These are phyloP conservation scores for Lophiotrema nucula DNA, from an alignment of 495 filamentous ascomycete species.

Conservation along the genomic window DNA sequence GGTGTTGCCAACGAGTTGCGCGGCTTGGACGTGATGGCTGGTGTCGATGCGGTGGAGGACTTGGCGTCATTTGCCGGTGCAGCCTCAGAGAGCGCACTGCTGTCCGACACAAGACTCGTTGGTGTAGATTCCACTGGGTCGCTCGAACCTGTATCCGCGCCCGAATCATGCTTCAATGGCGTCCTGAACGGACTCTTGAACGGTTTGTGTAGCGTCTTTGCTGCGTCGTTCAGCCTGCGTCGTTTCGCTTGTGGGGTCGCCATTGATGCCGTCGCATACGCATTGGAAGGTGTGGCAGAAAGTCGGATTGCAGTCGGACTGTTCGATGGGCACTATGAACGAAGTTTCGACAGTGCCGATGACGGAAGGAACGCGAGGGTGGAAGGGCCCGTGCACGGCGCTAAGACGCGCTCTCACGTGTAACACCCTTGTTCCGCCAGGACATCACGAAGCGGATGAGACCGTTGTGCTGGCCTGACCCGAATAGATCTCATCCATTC, in stretches of 20 bases:
- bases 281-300: not conserved
- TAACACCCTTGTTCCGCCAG: slow-evolving; percentile 39
- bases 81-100: not conserved
- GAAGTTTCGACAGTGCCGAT: too few relatives aligned
- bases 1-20: not conserved
- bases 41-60: not conserved
- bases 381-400: not conserved
- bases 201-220: slow-evolving; percentile 57
- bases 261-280: slow-evolving; percentile 7
- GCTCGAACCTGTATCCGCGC: slow-evolving; percentile 13
- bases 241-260: slow-evolving; percentile 50
- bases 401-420: slow-evolving; percentile 7
- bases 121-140: not conserved
- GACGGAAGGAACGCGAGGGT: too few relatives aligned
- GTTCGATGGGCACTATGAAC: too few relatives aligned
- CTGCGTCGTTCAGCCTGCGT: slow-evolving; percentile 53
- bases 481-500: slow-evolving; percentile 33
- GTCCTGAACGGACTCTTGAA: slow-evolving; percentile 76
- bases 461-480: slow-evolving; percentile 48
- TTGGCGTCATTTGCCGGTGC: not conserved
- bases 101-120: not conserved
- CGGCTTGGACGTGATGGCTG: not conserved
- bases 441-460: slow-evolving; percentile 47
- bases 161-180: slow-evolving; percentile 42
- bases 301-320: not conserved